Base-by-base conservation (phyloP, 345 rosid species). In the Rhizophora apiculata region DNA sequence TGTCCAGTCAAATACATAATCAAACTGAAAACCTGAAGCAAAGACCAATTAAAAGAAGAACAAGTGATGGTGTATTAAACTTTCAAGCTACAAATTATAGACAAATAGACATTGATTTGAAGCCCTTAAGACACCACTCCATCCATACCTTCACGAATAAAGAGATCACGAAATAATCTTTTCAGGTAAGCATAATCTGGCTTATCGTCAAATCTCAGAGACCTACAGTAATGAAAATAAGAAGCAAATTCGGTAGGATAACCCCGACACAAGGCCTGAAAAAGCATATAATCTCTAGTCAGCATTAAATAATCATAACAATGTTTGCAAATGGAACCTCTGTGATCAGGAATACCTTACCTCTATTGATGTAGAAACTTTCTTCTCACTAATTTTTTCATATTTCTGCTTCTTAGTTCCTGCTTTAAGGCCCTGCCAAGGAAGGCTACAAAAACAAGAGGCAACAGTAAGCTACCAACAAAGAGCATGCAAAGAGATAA, bases 381-480 rank as follows among this genome's bases (percentile, higher is more conserved):
- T 93, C 83, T 86, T 89, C 83, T 93, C 98, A 73, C 92, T 90
- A 64, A 93, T 93, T 78, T 81, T 93, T 73, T 93, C 96, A 70
- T 93, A 89, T 85, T 93, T 93, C 68, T 93, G 97, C 78, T 93
- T 88, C 81, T 93, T 93, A 30, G 87, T 90, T 76, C 96, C 97
- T 13, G 98, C 98, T 80, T 85, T 87, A 65, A 90, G 80, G 71
- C 98, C 97, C 81, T 93, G 98, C 98, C 98, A 93, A 48, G 98
- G 98, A 81, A 93, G 96, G 71, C 97, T 93, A 75, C 77, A 81
- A 32, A 59, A 67, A 63, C 49, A 49, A 8, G 37, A 46, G 59
- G 48, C 39, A 61, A 29, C 64, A 70, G 63, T 70, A 63, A 69
- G 66, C 6, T 30, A 66, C 15, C 46, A 22, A 46, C 15, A 39